Evolutionary conservation across 345 rosid species (phyloP), one percentile per base, ranked within the genome.

Genomic region (Cardamine resedifolia): DNA sequence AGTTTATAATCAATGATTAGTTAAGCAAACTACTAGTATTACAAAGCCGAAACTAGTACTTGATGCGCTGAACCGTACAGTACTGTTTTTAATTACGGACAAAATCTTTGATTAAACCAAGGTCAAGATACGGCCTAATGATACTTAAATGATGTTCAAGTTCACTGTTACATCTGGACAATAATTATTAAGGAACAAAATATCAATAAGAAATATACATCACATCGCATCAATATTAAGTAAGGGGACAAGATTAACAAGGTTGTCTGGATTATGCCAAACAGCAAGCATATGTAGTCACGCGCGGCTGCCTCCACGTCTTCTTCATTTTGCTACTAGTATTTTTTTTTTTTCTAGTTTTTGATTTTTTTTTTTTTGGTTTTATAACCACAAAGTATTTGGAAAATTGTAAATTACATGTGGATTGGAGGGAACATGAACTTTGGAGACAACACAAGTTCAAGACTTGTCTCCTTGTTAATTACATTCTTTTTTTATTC

Each of bases 41-140:
- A 70, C 66, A 44, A 39, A 64, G 66, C 18, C 30, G 36, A 48
- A 76, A 76, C 36, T 38, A 27, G 55, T 63, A 62, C 79, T 75
- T 64, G 72, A 64, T 76, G 71, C 80, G 67, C 36, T 76, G 80
- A 64, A 76, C 72, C 71, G 71, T 76, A 76, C 71, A 36, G 55
- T 38, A 26, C 21, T 64, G 57, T 12, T 47, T 70, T 28, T 34
- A 56, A 56, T 49, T 58, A 65, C 55, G 56, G 36, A 70, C 79
- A 63, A 15, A 70, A 76, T 76, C 72, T 76, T 76, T 57, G 67
- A 64, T 64, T 70, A 70, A 76, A 64, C 76, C 80, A 70, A 70
- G 61, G 64, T 72, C 31, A 70, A 76, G 80, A 76, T 76, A 63
- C 62, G 67, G 67, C 60, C 31, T 56, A 20, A 39, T 75, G 57